These are phyloP conservation scores for Oryza coarctata DNA, from an alignment of 176 grass and related monocot species.

Conservation along the genomic window DNA sequence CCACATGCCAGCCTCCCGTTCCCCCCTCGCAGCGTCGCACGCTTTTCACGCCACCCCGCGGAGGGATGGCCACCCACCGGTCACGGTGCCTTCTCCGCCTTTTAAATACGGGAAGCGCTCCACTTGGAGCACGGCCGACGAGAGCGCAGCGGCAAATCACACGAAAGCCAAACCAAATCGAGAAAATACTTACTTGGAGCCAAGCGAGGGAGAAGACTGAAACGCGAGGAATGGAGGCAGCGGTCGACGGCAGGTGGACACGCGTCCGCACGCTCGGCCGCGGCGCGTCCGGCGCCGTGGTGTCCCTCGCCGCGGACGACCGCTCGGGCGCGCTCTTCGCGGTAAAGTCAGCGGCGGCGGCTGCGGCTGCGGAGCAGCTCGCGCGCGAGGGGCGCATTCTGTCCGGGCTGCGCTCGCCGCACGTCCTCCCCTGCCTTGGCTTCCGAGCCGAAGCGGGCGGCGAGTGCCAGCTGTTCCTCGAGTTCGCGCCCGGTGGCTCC, in stretches of 20 bases:
- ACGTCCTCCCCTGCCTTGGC: slow-evolving; percentile 60
- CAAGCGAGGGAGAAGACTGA: background rate
- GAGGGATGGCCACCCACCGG: background rate
- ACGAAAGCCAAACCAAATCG: background rate
- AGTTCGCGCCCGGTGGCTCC: slow-evolving; percentile 66
- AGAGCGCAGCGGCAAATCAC: slow-evolving; percentile 19
- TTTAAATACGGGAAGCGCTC: slow-evolving; percentile 25
- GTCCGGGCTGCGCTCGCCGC: slow-evolving; percentile 53
- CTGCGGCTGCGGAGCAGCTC: slow-evolving; percentile 30
- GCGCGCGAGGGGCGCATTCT: slow-evolving; percentile 55
- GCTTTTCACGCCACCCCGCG: slow-evolving; percentile 26
- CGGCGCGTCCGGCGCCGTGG: slow-evolving; percentile 46
- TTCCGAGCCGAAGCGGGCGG: slow-evolving; percentile 2
- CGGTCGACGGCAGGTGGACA: slow-evolving; percentile 39
- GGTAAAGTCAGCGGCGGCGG: slow-evolving; percentile 53
- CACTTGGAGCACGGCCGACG: background rate
- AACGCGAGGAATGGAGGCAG: slow-evolving; percentile 14
- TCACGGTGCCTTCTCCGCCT: background rate
- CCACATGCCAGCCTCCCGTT: slow-evolving; percentile 26
- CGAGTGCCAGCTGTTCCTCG: slow-evolving; percentile 61
- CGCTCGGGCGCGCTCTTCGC: slow-evolving; percentile 59
- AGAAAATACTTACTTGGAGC: background rate
- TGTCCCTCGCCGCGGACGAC: slow-evolving; percentile 36
- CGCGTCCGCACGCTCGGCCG: slow-evolving; percentile 57
- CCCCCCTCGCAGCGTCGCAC: background rate